Percentiles rank a stretch among this genome's conserved stretches.
These are phyloP conservation scores for Ogataea angusta DNA, from an alignment of 805 yeast species.

Conservation along the genomic window DNA sequence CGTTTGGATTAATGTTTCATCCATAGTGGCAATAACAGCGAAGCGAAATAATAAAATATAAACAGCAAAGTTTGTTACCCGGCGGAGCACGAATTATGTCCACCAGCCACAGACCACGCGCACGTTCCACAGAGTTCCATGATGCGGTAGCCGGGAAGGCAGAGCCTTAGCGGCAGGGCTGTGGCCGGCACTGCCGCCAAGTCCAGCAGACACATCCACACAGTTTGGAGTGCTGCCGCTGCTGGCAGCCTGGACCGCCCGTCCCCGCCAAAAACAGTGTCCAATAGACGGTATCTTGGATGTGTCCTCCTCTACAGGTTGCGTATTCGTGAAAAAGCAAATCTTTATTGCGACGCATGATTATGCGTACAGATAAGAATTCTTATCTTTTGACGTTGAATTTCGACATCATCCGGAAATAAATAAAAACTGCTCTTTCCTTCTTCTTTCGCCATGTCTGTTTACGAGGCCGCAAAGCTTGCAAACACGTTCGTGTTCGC, in stretches of 20 bases:
- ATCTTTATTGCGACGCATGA: constrained; percentile 4
- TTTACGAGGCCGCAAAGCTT: neutral
- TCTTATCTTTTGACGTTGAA: constrained; percentile 5
- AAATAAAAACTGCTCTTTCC: constrained; percentile 1
- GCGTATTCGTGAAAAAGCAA: neutral
- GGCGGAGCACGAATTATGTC: neutral
- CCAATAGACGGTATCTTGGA: too few species aligned
- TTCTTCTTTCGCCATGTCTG: neutral
- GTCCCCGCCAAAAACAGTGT: too few species aligned
- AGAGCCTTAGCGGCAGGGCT: too few species aligned
- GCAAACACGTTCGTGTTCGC: constrained; percentile 3
- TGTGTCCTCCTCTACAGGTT: too few species aligned
- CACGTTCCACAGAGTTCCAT: neutral
- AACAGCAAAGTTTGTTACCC: constrained; percentile 6
- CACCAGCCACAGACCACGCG: neutral
- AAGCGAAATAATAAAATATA: constrained; percentile 6
- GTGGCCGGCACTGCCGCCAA: too few species aligned
- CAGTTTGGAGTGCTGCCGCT: neutral
- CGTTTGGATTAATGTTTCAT: constrained; percentile 73
- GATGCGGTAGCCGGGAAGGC: neutral
- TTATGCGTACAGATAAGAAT: constrained; percentile 9
- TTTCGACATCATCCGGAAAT: neutral
- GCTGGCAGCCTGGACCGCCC: too few species aligned
- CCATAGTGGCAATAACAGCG: constrained; percentile 44
- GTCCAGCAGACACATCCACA: neutral